Conservation (phyloP, 495 filamentous ascomycete species). For the Bathelium albidoporum region DNA sequence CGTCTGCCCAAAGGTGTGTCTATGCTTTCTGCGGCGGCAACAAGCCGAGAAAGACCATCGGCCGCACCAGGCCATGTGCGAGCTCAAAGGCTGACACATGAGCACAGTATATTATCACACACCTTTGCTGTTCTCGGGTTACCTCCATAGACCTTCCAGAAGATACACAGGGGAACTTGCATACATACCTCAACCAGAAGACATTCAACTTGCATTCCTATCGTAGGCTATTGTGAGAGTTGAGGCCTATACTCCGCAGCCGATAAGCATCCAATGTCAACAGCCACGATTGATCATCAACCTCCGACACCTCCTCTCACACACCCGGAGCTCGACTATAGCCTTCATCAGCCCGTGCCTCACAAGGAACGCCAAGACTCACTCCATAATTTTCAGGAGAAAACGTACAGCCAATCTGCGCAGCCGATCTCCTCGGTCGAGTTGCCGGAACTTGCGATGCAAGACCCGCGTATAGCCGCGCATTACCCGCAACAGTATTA, state of each 20-base stretch:
- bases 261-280: constrained; percentile 13
- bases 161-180: neutral
- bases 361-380: constrained; percentile 17
- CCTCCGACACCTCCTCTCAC: constrained; percentile 18
- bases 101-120: neutral
- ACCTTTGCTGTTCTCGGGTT: neutral
- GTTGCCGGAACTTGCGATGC: constrained; percentile 15
- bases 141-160: constrained; percentile 2
- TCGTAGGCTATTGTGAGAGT: neutral
- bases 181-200: neutral
- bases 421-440: constrained; percentile 11
- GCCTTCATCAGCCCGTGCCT: constrained; percentile 20
- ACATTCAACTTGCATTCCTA: neutral
- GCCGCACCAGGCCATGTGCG: neutral
- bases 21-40: neutral
- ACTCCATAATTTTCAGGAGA: neutral
- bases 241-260: neutral
- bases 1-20: neutral
- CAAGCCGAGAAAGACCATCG: neutral
- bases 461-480: constrained; percentile 11
- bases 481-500: constrained; percentile 9
- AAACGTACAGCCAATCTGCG: neutral
- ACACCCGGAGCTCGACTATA: constrained; percentile 16
- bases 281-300: constrained; percentile 18
- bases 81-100: neutral